phyloP scores from a whole-genome alignment of 352 stramenopile genomes.

The Paralagenidium karlingii region DNA sequence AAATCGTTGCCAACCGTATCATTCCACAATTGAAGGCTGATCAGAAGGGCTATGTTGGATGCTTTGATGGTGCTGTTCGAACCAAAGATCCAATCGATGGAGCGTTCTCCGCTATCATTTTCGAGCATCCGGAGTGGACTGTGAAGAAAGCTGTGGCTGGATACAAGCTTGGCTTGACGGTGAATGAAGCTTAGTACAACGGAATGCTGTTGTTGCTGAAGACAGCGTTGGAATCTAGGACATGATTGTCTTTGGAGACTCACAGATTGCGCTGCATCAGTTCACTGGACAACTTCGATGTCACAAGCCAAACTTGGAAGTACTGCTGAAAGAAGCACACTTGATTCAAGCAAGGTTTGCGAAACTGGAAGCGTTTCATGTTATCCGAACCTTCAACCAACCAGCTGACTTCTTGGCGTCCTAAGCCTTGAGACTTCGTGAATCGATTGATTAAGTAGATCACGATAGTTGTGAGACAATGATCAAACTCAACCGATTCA shows the following conservation, averaged over 20 bases:
- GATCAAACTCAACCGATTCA: background rate
- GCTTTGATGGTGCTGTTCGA: constrained; percentile 4
- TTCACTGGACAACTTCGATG: constrained; percentile 5
- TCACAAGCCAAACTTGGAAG: constrained; percentile 1
- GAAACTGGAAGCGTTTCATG: background rate
- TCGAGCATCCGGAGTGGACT: no score
- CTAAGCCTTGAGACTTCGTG: no score
- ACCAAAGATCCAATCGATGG: constrained; percentile 1
- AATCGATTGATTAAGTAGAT: background rate
- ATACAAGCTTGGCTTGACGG: background rate
- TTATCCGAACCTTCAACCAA: constrained; percentile 1
- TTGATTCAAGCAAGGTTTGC: background rate
- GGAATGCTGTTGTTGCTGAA: constrained; percentile 1
- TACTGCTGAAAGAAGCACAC: background rate
- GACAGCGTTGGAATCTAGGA: background rate
- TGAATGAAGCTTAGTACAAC: constrained; percentile 9
- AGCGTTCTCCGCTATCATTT: no score
- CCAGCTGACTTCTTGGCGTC: background rate
- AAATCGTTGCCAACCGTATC: constrained; percentile 3
- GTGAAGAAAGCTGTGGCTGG: background rate
- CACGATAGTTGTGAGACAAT: background rate
- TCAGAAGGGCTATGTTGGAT: background rate
- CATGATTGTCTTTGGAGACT: constrained; percentile 3
- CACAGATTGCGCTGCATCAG: constrained; percentile 2
- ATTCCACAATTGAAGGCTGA: constrained; percentile 2